phyloP scores from a whole-genome alignment of 106 monocot genomes.

The Dendrobium chrysotoxum region DNA sequence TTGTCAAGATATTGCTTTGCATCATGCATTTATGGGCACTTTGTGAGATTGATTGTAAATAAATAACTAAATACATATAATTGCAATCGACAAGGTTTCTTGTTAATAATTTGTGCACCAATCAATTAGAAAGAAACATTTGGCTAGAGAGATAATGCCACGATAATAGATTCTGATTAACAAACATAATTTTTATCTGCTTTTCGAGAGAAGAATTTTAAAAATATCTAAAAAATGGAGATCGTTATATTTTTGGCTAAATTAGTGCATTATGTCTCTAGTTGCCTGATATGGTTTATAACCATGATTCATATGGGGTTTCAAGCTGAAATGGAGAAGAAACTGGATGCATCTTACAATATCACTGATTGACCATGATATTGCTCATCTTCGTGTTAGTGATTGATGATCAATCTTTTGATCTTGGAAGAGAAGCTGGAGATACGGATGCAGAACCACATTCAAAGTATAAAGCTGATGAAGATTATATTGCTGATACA shows the following conservation, averaged over 20 bases:
- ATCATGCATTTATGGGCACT: not conserved
- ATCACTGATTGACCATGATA: not conserved
- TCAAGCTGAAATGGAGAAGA: not conserved
- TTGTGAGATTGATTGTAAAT: not conserved
- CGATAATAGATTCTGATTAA: not conserved
- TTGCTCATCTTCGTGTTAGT: not conserved
- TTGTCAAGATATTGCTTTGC: not conserved
- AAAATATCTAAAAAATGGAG: not conserved
- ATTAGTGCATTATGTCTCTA: not conserved
- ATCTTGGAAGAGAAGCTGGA: conserved; percentile 10
- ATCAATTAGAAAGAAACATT: not conserved
- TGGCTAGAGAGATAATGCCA: not conserved
- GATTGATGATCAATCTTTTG: conserved; percentile 17
- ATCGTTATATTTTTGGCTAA: not conserved
- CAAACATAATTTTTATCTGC: not conserved
- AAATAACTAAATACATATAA: not conserved
- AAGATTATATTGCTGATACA: conserved; percentile 75
- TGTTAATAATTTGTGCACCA: not conserved
- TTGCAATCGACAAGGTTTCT: not conserved
- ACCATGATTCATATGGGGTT: not conserved
- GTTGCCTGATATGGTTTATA: not conserved
- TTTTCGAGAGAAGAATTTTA: not conserved
- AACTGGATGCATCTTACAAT: not conserved
- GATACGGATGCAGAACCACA: not conserved
- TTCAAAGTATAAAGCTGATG: conserved; percentile 16